These are phyloP conservation scores for Camptophora hylomeconis DNA, from an alignment of 2,329 filamentous ascomycete genomes.

Conservation along the genomic window DNA sequence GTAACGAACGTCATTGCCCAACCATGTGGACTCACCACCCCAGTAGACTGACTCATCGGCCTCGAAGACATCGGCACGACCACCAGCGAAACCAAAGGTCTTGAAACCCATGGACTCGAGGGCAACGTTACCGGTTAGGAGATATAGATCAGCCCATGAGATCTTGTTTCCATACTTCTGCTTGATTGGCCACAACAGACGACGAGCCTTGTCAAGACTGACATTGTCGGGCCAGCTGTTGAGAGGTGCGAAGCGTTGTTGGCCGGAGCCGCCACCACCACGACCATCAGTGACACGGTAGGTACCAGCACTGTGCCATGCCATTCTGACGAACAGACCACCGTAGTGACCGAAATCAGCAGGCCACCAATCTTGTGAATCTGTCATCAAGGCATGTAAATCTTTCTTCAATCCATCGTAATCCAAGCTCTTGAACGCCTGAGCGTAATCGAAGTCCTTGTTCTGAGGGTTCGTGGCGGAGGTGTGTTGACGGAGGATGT, in stretches of 20 bases:
- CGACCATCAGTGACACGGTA: conserved; percentile 65
- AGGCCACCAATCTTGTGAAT: conserved; percentile 71
- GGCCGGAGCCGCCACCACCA: conserved; percentile 59
- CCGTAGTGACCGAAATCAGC: conserved; percentile 73
- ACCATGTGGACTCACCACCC: conserved; percentile 62
- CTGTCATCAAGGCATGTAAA: conserved; percentile 56
- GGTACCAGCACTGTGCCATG: conserved; percentile 69
- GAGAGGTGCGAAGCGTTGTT: conserved; percentile 68
- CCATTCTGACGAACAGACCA: conserved; percentile 67
- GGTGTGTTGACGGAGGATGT: conserved; percentile 62
- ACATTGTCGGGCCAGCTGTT: conserved; percentile 76
- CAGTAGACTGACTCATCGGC: conserved; percentile 66
- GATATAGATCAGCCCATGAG: conserved; percentile 62
- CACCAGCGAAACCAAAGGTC: conserved; percentile 61
- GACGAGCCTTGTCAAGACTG: conserved; percentile 66
- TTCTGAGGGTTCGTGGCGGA: conserved; percentile 49
- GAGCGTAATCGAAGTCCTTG: conserved; percentile 57
- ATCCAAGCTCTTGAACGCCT: conserved; percentile 60
- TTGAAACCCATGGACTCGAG: conserved; percentile 65
- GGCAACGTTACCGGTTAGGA: conserved; percentile 63
- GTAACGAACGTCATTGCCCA: conserved; percentile 63
- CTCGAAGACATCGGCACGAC: conserved; percentile 61
- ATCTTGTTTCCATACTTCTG: conserved; percentile 75
- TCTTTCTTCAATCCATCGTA: conserved; percentile 64
- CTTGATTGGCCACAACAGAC: conserved; percentile 69